Conservation (phyloP, 164 flowering plant species). For the Cinnamomum chago region DNA sequence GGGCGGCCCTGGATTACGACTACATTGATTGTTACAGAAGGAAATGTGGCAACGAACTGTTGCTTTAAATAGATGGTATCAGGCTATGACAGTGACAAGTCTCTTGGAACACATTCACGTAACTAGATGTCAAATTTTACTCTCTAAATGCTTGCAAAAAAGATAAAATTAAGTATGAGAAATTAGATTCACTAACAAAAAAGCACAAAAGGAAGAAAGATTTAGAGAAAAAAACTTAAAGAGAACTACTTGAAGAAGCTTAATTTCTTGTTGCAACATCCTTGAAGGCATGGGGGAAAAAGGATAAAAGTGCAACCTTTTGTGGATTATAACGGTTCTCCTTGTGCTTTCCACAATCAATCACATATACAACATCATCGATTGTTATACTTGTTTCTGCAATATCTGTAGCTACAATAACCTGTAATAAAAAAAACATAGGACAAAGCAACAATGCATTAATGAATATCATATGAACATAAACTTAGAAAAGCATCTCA, state of each 20-base stretch:
- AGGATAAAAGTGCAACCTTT: constrained; percentile 50
- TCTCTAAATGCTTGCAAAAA: no score
- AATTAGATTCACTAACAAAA: not conserved
- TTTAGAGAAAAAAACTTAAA: no score
- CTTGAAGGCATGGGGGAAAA: not conserved
- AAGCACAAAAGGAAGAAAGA: not conserved
- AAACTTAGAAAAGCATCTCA: not conserved
- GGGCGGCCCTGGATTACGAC: not conserved
- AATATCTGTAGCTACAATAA: constrained; percentile 86
- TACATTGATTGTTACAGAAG: not conserved
- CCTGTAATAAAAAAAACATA: constrained; percentile 32
- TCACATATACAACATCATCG: constrained; percentile 89
- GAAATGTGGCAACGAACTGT: not conserved
- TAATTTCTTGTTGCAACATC: not conserved
- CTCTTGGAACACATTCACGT: no score
- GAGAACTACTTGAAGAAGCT: not conserved
- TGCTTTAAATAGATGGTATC: no score
- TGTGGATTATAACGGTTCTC: constrained; percentile 86
- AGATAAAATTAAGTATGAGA: not conserved
- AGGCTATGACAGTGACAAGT: no score
- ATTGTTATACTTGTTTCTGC: constrained; percentile 96
- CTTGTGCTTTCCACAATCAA: constrained; percentile 91
- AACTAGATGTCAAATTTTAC: no score
- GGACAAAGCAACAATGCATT: not conserved
- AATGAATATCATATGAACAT: not conserved